Percentiles rank a stretch among this genome's conserved stretches.
These are phyloP conservation scores for Ascochyta pisi DNA, from an alignment of 2,329 filamentous ascomycete species.

Conservation along the genomic window DNA sequence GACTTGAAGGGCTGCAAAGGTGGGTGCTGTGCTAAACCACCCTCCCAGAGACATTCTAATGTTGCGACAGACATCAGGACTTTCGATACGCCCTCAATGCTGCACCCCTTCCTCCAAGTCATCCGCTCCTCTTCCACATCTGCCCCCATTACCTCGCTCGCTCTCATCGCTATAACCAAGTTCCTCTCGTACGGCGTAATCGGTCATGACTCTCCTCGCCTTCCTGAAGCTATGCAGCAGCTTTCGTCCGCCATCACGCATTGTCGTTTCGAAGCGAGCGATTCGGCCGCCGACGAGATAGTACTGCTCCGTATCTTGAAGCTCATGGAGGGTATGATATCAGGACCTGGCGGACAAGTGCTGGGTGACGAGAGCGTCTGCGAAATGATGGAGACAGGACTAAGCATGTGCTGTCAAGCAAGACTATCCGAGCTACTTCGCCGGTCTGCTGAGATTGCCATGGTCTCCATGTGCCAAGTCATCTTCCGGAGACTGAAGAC, in stretches of 20 bases:
- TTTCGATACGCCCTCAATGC: constrained; percentile 87
- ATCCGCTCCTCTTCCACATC: constrained; percentile 96
- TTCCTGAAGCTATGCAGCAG: constrained; percentile 90
- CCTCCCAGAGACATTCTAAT: constrained; percentile 29
- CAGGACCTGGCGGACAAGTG: constrained; percentile 87
- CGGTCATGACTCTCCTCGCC: constrained; percentile 80
- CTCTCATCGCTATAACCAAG: constrained; percentile 91
- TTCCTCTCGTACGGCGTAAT: constrained; percentile 97
- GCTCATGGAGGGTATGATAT: constrained; percentile 98
- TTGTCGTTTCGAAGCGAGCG: constrained; percentile 95
- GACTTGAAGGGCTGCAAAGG: constrained; percentile 87
- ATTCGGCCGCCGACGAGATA: constrained; percentile 92
- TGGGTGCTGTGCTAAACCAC: constrained; percentile 46
- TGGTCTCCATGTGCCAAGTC: constrained; percentile 99
- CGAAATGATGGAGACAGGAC: constrained; percentile 98
- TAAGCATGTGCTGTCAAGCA: constrained; percentile 96
- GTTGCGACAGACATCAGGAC: constrained; percentile 72
- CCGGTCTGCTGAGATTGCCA: constrained; percentile 90
- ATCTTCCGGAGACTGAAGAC: constrained; percentile 94
- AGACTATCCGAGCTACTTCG: constrained; percentile 89
- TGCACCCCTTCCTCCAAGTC: constrained; percentile 95
- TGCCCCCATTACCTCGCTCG: constrained; percentile 93
- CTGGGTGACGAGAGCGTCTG: constrained; percentile 98
- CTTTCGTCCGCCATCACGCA: constrained; percentile 95
- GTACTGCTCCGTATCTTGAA: constrained; percentile 93